Evolutionary conservation across 306 rosid genomes (phyloP).

Genomic region (Dryas octopetala): DNA sequence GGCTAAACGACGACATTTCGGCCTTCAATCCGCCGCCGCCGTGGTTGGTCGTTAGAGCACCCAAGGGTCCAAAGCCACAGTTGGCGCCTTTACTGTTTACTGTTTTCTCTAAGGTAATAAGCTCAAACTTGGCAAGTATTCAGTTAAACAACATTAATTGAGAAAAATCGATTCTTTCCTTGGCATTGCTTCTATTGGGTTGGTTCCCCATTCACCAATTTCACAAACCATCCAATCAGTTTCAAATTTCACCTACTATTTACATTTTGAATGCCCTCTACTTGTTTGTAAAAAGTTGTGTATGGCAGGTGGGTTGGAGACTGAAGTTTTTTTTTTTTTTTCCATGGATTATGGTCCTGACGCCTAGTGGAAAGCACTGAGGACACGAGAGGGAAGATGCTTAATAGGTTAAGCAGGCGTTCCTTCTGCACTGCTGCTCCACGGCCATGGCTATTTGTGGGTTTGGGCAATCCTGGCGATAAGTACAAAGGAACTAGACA

Average conservation of each 20-base stretch:
- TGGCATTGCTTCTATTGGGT: background rate
- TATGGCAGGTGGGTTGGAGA: background rate
- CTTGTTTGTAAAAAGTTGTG: background rate
- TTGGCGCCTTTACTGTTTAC: background rate
- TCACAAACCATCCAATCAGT: background rate
- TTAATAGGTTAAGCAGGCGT: constrained; percentile 44
- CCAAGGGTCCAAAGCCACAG: background rate
- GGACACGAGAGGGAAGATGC: constrained; percentile 31
- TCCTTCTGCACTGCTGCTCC: constrained; percentile 47
- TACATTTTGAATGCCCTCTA: background rate
- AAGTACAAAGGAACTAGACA: constrained; percentile 83
- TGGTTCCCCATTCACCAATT: background rate
- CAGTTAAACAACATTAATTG: background rate
- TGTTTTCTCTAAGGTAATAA: background rate
- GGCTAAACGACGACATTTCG: too few relatives aligned
- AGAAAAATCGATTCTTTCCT: background rate
- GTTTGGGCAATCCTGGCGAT: constrained; percentile 87
- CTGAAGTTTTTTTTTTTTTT: background rate
- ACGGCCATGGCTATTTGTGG: constrained; percentile 81
- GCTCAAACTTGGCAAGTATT: background rate
- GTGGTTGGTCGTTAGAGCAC: constrained; percentile 1
- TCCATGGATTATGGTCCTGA: background rate
- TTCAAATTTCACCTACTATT: background rate
- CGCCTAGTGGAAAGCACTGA: background rate
- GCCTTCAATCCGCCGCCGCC: background rate